Evolutionary conservation across 2,329 filamentous ascomycete genomes (phyloP).

Genomic region (Fusarium siculi): DNA sequence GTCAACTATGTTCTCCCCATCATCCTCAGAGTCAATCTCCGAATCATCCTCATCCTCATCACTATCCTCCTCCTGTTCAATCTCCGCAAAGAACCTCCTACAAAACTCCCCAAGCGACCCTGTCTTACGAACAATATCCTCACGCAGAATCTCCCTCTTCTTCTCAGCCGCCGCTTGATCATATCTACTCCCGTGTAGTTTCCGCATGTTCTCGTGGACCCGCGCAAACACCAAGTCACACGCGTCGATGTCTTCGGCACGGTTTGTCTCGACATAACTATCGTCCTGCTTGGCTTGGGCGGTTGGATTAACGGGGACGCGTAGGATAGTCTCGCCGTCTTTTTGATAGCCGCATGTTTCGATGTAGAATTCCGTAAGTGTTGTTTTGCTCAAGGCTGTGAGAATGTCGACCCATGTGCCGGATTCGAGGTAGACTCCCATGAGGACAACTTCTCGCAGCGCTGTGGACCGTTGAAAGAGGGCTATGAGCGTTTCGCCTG

Average conservation of each 20-base stretch:
- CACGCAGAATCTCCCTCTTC: not conserved
- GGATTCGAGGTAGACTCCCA: not conserved
- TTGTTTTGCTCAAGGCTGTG: not conserved
- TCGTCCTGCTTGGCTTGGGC: not conserved
- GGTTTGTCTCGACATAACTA: not conserved
- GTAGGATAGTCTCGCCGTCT: not conserved
- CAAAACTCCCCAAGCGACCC: not conserved
- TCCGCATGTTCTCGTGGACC: not conserved
- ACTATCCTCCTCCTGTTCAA: not conserved
- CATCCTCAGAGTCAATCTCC: not conserved
- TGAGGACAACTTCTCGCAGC: not conserved
- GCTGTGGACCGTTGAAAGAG: not conserved
- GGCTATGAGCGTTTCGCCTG: not conserved
- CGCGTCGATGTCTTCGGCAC: not conserved
- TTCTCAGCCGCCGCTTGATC: not conserved
- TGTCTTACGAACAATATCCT: not conserved
- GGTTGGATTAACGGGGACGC: accelerated
- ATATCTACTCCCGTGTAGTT: not conserved
- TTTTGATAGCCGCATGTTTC: not conserved
- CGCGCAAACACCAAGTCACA: not conserved
- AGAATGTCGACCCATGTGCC: not conserved
- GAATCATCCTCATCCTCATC: not conserved
- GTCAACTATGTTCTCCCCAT: not conserved
- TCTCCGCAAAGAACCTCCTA: not conserved
- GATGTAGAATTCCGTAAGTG: not conserved